Evolutionary conservation across 2,329 filamentous ascomycete species (phyloP).

Genomic region (Ambrosiella xylebori): DNA sequence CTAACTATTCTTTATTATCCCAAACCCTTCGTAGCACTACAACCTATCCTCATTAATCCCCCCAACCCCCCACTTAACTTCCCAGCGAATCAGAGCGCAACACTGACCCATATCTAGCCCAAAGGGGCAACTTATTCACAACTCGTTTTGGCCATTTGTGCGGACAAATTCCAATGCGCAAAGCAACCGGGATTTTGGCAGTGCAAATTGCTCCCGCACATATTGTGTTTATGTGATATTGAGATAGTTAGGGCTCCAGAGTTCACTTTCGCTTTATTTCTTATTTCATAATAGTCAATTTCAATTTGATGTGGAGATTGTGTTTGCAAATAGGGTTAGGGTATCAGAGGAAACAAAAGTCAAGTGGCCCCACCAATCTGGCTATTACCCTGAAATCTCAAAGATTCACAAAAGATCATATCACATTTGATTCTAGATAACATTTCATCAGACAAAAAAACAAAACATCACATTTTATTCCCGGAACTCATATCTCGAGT

Average conservation of each 20-base stretch:
- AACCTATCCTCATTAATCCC: background rate
- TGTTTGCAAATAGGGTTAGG: background rate
- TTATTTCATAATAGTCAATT: too few relatives aligned
- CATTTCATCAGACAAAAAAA: conserved; percentile 19
- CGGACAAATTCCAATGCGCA: background rate
- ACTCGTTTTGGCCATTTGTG: background rate
- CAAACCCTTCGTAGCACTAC: background rate
- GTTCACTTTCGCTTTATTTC: too few relatives aligned
- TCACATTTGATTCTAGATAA: background rate
- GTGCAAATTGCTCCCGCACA: background rate
- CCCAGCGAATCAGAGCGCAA: background rate
- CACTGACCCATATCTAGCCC: background rate
- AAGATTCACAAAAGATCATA: background rate
- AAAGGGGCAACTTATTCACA: conserved; percentile 4
- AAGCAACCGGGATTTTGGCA: background rate
- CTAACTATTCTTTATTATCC: background rate
- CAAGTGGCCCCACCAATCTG: background rate
- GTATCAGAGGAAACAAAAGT: background rate
- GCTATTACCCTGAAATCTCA: background rate
- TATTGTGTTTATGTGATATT: background rate
- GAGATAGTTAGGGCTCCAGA: background rate
- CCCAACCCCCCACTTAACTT: background rate
- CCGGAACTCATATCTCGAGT: conserved; percentile 18
- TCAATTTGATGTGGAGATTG: too few relatives aligned
- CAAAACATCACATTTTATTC: conserved; percentile 22